Evolutionary conservation across 352 stramenopile species (phyloP).

Genomic region (Globisporangium yorkense): DNA sequence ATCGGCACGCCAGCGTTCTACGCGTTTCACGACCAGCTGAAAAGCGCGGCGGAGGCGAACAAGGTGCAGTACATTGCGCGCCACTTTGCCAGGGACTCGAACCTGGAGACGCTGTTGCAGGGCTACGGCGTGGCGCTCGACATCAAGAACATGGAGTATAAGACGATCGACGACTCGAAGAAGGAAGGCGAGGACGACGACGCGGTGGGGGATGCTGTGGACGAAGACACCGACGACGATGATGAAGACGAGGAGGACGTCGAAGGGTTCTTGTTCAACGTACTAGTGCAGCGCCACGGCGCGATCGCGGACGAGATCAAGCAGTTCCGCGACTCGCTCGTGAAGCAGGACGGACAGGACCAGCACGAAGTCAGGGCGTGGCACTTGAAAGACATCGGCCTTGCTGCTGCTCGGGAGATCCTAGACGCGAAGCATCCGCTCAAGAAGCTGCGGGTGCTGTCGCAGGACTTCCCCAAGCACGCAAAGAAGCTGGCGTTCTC

Average conservation of each 20-base stretch:
- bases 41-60: conserved; percentile 45
- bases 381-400: conserved; percentile 87
- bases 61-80: conserved; percentile 80
- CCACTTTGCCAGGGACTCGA: conserved; percentile 64
- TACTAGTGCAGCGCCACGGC: conserved; percentile 32
- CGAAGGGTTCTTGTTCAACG: conserved; percentile 58
- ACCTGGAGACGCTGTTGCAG: conserved; percentile 74
- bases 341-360: conserved; percentile 36
- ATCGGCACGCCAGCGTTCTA: conserved; percentile 65
- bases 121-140: conserved; percentile 92
- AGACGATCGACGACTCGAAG: conserved; percentile 92
- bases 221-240: conserved; percentile 29
- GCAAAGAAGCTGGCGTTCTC: conserved; percentile 71
- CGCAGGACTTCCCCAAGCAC: conserved; percentile 88
- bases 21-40: conserved; percentile 59
- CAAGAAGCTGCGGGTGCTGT: conserved; percentile 65
- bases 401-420: conserved; percentile 73
- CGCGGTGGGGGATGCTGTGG: conserved; percentile 9
- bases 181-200: conserved; percentile 25
- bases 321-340: conserved; percentile 41
- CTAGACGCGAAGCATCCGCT: conserved; percentile 73
- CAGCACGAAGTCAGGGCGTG: conserved; percentile 61
- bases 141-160: conserved; percentile 98
- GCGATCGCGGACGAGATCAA: conserved; percentile 44
- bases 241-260: conserved; percentile 52